Evolutionary conservation across 2,329 filamentous ascomycete genomes (phyloP), one percentile per base, ranked within the genome.

Genomic region (Amesomyces nigricolor): DNA sequence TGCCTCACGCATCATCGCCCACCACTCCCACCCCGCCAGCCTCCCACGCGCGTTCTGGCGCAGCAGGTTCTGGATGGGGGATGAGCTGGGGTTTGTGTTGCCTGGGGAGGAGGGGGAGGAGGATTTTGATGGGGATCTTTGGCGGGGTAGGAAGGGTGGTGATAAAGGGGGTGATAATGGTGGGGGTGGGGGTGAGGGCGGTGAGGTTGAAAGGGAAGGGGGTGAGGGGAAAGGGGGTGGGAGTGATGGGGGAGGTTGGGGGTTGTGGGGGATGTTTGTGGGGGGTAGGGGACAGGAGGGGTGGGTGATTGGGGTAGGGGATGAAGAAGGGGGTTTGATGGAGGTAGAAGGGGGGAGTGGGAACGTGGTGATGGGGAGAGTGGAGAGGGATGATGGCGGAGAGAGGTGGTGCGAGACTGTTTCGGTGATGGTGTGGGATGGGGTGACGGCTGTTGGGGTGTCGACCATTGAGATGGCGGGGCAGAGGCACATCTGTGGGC

Each of bases 191-290:
- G 10, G 47, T 46, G 16, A 5, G 30, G 11, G 52, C 43, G 17
- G 14, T 60, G 45, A 11, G 14, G 45, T 16, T 8, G 51, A 47
- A 8, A n/a, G n/a, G 30, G 10, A 56, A 7, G 40, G 43, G 9
- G 26, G 51, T n/a, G 22, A 38, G 58, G 26, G 38, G 29, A 2
- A 56, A 58, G 53, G 30, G 58, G 40, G 51, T n/a, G 40, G 22
- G 51, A 55, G 17, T 61, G 58, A 53, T 58, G 56, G 58, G 46
- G 53, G n/a, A 48, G 56, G 29, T 29, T 61, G 19, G 19, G 19
- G 14, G 4, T 19, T 19, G 17, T 19, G 17, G 17, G 17, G 17
- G 17, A 19, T 19, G 17, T 19, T 19, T 19, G 17, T 19, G 17
- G 17, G 3, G 17, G 17, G 17, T 19, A 19, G 39, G 14, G 16